Percentiles rank a stretch among this genome's conserved stretches.
These are phyloP conservation scores for Cyphellophora europaea DNA, from an alignment of 2,329 filamentous ascomycete genomes.

Conservation along the genomic window DNA sequence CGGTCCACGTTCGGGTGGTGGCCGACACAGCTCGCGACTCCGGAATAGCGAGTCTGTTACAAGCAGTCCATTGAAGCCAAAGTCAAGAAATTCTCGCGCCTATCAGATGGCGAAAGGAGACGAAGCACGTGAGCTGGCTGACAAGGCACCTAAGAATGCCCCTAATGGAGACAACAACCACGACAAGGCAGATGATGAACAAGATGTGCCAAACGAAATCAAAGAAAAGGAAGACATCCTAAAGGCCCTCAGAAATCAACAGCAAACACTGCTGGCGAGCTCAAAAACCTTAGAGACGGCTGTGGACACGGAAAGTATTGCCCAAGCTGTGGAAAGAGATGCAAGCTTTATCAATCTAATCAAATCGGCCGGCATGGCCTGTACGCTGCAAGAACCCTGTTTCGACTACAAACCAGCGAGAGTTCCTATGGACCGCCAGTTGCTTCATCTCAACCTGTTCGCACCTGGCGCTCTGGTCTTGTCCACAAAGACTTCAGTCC, in stretches of 20 bases:
- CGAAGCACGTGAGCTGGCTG: background rate
- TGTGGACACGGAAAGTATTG: background rate
- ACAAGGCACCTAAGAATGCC: no score
- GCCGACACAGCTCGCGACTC: constrained; percentile 9
- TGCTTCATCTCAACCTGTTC: constrained; percentile 14
- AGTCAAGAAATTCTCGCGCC: background rate
- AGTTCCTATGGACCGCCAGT: background rate
- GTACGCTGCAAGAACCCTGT: background rate
- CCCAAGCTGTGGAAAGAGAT: background rate
- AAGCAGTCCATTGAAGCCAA: constrained; percentile 19
- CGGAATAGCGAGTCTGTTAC: constrained; percentile 5
- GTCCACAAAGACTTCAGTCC: constrained; percentile 6
- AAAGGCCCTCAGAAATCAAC: constrained; percentile 4
- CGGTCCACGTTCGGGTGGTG: constrained; percentile 11
- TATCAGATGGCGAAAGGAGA: background rate
- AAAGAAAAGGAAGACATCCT: constrained; percentile 6
- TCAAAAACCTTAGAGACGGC: background rate
- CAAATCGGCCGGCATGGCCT: background rate
- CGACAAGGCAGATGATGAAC: constrained; percentile 6
- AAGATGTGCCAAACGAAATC: constrained; percentile 4
- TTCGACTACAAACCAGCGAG: background rate
- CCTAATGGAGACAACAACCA: no score
- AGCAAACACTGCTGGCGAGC: constrained; percentile 2
- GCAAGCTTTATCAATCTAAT: constrained; percentile 1
- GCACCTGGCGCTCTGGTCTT: constrained; percentile 15